These are phyloP conservation scores for Fusarium begoniae DNA, from an alignment of 2,329 filamentous ascomycete genomes.

Conservation along the genomic window DNA sequence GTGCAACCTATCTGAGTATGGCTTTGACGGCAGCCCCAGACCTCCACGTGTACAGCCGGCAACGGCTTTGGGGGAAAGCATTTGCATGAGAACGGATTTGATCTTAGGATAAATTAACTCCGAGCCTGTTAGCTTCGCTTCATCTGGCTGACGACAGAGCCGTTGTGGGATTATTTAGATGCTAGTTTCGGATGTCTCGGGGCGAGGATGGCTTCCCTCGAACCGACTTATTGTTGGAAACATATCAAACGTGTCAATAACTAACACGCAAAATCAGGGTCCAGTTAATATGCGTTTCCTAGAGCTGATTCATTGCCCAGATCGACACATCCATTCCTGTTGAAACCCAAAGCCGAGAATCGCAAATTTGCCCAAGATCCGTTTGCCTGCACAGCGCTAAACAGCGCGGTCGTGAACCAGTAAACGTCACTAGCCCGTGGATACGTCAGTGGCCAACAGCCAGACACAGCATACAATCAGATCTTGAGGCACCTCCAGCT, in stretches of 20 bases:
- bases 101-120: background rate
- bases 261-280: background rate
- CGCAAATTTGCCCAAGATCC: slow-evolving; percentile 6
- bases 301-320: background rate
- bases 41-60: slow-evolving; percentile 21
- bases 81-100: slow-evolving; percentile 14
- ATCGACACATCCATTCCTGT: slow-evolving; percentile 1
- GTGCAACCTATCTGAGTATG: background rate
- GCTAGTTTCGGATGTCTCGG: slow-evolving; percentile 24
- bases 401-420: slow-evolving; percentile 11
- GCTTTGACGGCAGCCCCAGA: slow-evolving; percentile 13
- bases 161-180: background rate
- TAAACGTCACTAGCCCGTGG: slow-evolving; percentile 26
- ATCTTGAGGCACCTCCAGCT: slow-evolving; percentile 6
- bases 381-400: slow-evolving; percentile 28
- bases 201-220: background rate
- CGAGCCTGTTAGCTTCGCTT: slow-evolving; percentile 1
- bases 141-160: background rate
- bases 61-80: background rate
- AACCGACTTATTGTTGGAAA: background rate
- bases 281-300: background rate
- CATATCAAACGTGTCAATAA: background rate
- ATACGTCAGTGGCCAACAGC: slow-evolving; percentile 34
- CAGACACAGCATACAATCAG: slow-evolving; percentile 8
- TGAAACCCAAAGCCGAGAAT: slow-evolving; percentile 3